Base-by-base conservation (phyloP, 176 grass and related monocot genomes). In the Cenchrus purpureus region DNA sequence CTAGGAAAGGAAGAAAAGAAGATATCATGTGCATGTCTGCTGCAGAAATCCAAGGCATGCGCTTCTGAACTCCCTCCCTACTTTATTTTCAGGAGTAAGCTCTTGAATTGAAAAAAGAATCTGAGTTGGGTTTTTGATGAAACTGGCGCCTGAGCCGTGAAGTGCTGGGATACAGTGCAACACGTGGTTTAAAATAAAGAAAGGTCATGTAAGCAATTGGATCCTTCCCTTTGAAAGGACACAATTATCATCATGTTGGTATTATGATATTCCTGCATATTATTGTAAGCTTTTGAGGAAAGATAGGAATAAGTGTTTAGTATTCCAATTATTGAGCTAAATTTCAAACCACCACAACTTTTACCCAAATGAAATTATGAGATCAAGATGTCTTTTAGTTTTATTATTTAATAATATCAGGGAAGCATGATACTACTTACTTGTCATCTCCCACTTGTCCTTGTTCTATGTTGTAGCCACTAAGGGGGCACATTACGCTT, bases 341-440 rank as follows among this genome's bases (percentile, higher is more conserved):
- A 43, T 12, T 72, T 84, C 65, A 0, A 43, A 79, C 17, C 2
- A 13, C 11, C 55, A 2, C 29, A 79, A 60, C 10, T 80, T 80
- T 67, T 74, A 59, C 40, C 40, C 37, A 68, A 68, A 80, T 66
- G 43, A 68, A 58, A 70, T 37, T 55, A 81, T 73, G 20, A 69
- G 29, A 54, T 52, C 70, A 76, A 55, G 52, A 76, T 57, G 53
- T 7, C 14, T 19, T 80, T 76, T 51, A 31, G 45, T 19, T 80
- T 76, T 51, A 31, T 76, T 51, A 31, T 85, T 62, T 70, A 75
- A 80, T 53, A 75, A 75, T 89, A 62, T 46, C 45, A 28, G 10
- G 10, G 43, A 85, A 85, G 45, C 61, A 80, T 80, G 76, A 10
- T 22, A 62, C 32, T 22, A 62, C 45, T 51, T 60, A 77, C 69